Base-by-base conservation (phyloP, 169 alveolate species). In the Plasmodium cynomolgi region DNA sequence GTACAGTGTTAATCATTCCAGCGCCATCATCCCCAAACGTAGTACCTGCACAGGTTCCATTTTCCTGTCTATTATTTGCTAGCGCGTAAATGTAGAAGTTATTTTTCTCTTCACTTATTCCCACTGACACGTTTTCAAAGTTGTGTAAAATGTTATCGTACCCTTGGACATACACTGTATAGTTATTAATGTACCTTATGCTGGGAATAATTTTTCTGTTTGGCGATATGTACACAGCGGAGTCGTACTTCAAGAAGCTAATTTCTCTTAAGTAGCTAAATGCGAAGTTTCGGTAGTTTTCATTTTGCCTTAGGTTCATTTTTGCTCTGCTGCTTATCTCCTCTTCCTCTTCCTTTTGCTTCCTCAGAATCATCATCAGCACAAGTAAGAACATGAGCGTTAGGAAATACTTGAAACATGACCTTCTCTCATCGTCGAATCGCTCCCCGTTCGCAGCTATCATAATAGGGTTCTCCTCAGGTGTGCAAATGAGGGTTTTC, bases 171-270 rank as follows among this genome's bases (percentile, higher is more conserved):
- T 91, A 73, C 75, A 91, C 34, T 6, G 82, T 72, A 41, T 31
- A 77, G 23, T 81, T 34, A 81, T 72, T 50, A 17, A 71, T 54
- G 73, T 88, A 88, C 47, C 73, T 80, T 79, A 88, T 80, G 72
- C 90, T 88, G 3, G 95, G 95, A 11, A 91, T 13, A 39, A 91
- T 72, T 81, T 72, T 91, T 29, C 92, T 44, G 68, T 91, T 91
- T 33, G 95, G 95, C 54, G 95, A 71, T 81, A 91, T 91, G 83
- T 91, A 91, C 62, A 81, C 62, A 54, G 37, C 92, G 8, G 95
- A 91, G n/a, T 71, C 77, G 56, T 91, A 91, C 83, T 77, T 91
- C 77, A 91, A 91, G 20, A 23, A 72, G 77, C 84, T 82, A 37
- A 91, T 71, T 41, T 91, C 92, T 72, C 92, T 91, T 54, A 91